Evolutionary conservation across 208 protist genomes (phyloP).

Genomic region (Angomonas deanei): DNA sequence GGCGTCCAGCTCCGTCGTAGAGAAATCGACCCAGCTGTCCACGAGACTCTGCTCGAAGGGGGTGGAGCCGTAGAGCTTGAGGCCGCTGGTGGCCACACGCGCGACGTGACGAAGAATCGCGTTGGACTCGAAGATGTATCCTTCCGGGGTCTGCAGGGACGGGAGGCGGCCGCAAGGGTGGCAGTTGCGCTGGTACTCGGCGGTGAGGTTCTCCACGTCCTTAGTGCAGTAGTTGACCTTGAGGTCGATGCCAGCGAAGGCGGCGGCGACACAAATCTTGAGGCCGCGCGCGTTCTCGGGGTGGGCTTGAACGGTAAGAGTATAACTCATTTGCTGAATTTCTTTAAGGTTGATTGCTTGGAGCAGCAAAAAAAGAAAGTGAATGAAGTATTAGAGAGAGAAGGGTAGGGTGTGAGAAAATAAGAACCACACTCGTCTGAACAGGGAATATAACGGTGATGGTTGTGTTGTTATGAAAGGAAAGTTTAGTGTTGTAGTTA

Average conservation of each 20-base stretch:
- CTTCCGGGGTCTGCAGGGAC: slow-evolving; percentile 70
- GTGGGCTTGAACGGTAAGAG: slow-evolving; percentile 17
- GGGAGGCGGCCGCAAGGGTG: slow-evolving; percentile 62
- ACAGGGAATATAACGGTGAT: too few relatives aligned
- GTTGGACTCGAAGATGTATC: slow-evolving; percentile 84
- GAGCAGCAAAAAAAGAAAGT: not conserved
- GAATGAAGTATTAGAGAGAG: not conserved
- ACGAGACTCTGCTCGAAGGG: slow-evolving; percentile 68
- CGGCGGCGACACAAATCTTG: slow-evolving; percentile 62
- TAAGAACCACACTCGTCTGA: too few relatives aligned
- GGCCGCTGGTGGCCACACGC: slow-evolving; percentile 44
- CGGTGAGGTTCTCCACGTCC: slow-evolving; percentile 60
- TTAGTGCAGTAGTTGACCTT: slow-evolving; percentile 29
- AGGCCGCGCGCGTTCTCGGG: slow-evolving; percentile 38
- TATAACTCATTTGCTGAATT: slow-evolving; percentile 44
- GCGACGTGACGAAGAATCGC: slow-evolving; percentile 80
- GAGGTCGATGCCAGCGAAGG: slow-evolving; percentile 55
- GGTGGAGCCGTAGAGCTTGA: slow-evolving; percentile 66
- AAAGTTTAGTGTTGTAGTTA: too few relatives aligned
- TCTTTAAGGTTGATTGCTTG: not conserved
- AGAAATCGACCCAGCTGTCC: slow-evolving; percentile 89
- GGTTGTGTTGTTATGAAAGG: too few relatives aligned
- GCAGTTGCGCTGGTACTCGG: slow-evolving; percentile 55
- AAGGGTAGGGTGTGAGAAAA: not conserved
- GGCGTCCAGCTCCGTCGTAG: slow-evolving; percentile 51